A percentile compares a stretch with the other conserved stretches of the same genome.
phyloP scores from a whole-genome alignment of 2,329 filamentous ascomycete species.

The Calonectria ilicicola region DNA sequence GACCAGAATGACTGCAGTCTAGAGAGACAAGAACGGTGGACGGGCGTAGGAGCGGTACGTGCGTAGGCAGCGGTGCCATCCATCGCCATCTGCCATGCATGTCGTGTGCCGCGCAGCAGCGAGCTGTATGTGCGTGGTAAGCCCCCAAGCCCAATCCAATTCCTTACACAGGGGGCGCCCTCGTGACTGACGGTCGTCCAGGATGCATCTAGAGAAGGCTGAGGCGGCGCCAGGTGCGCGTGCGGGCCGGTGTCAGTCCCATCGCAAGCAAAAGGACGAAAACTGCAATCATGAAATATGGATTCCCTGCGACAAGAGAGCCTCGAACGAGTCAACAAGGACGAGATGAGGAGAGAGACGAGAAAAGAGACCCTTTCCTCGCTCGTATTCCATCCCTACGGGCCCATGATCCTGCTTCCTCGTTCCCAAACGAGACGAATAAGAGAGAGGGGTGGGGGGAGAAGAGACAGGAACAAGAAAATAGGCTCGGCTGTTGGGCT shows the following conservation, averaged over 20 bases:
- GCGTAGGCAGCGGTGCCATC: conserved; percentile 1
- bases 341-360: neutral
- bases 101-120: conserved; percentile 8
- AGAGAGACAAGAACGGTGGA: neutral
- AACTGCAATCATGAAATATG: conserved; percentile 4
- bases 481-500: conserved; percentile 1
- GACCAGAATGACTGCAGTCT: neutral
- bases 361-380: conserved; percentile 4
- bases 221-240: neutral
- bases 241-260: conserved; percentile 1
- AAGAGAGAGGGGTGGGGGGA: neutral
- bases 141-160: conserved; percentile 5
- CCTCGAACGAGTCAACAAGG: neutral
- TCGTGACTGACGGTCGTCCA: conserved; percentile 25
- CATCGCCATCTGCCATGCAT: conserved; percentile 17
- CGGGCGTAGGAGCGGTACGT: conserved; percentile 15
- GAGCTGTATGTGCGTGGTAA: conserved; percentile 4
- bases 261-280: neutral
- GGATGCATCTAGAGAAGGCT: neutral
- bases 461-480: neutral
- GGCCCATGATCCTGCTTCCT: neutral
- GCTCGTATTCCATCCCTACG: neutral
- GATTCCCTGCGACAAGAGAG: neutral
- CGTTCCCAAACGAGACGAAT: neutral
- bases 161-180: conserved; percentile 2